These are phyloP conservation scores for Geotrichum ghanense DNA, from an alignment of 805 yeast species.

Conservation along the genomic window DNA sequence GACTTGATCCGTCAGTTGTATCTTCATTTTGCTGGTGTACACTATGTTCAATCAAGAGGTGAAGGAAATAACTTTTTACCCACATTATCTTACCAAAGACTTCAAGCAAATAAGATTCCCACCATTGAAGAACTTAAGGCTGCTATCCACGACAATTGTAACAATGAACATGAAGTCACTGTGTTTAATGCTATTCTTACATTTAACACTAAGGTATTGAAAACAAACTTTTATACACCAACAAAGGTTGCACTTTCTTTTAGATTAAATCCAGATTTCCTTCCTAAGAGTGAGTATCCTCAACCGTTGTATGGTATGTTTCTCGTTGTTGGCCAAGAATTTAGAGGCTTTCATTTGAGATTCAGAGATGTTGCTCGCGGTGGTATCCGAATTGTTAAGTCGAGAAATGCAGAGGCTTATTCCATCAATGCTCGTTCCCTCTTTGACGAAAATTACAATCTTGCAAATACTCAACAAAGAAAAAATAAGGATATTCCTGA, in stretches of 20 bases:
- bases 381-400: conserved; percentile 90
- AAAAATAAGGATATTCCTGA: conserved; percentile 98
- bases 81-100: conserved; percentile 80
- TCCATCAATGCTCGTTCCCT: conserved; percentile 73
- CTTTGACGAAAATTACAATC: conserved; percentile 92
- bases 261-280: conserved; percentile 75
- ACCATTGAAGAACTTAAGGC: conserved; percentile 64
- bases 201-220: conserved; percentile 78
- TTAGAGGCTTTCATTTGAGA: conserved; percentile 94
- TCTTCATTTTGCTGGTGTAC: conserved; percentile 84
- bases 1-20: conserved; percentile 72
- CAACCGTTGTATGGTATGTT: conserved; percentile 91
- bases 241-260: conserved; percentile 93
- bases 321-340: conserved; percentile 90
- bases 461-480: conserved; percentile 92
- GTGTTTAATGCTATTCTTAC: conserved; percentile 73
- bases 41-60: conserved; percentile 52
- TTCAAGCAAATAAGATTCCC: conserved; percentile 63
- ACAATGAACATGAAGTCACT: conserved; percentile 66
- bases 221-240: conserved; percentile 88
- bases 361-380: conserved; percentile 97
- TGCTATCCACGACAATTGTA: conserved; percentile 53
- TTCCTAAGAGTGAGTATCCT: conserved; percentile 81
- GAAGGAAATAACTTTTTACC: conserved; percentile 26
- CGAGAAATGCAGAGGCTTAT: conserved; percentile 77